Conservation (phyloP, 495 filamentous ascomycete species). For the Massariosphaeria phaeospora region DNA sequence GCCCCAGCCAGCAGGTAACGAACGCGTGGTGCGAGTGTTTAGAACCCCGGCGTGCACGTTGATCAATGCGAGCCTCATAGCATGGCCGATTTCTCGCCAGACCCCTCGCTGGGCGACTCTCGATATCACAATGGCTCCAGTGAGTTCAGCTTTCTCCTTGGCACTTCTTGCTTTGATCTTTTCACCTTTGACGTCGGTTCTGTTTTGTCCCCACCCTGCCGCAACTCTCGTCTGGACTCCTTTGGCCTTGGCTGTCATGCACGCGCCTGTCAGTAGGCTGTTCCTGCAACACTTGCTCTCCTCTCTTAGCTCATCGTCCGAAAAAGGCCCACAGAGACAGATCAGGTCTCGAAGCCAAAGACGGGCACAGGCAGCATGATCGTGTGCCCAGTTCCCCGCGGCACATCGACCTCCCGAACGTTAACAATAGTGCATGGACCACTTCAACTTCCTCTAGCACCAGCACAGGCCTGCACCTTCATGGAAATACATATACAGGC, state of each 20-base stretch:
- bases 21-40: background rate
- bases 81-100: constrained; percentile 32
- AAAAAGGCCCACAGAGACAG: constrained; percentile 21
- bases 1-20: constrained; percentile 5
- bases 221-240: background rate
- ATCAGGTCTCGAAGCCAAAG: constrained; percentile 16
- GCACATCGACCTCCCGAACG: constrained; percentile 12
- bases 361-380: constrained; percentile 17
- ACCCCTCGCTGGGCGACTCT: constrained; percentile 27
- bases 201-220: constrained; percentile 20
- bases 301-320: constrained; percentile 11
- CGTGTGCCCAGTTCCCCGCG: background rate
- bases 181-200: constrained; percentile 22
- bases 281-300: constrained; percentile 5
- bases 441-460: too few relatives aligned
- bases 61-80: constrained; percentile 33
- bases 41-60: constrained; percentile 1
- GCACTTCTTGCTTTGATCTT: background rate
- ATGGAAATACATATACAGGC: constrained; percentile 13
- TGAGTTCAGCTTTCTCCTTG: constrained; percentile 25
- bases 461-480: background rate
- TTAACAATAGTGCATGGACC: constrained; percentile 18
- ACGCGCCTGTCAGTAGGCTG: constrained; percentile 10
- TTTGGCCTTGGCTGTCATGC: constrained; percentile 12
- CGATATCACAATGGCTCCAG: constrained; percentile 28